A percentile compares a stretch with the other conserved stretches of the same genome.
Evolutionary conservation across 2,329 filamentous ascomycete genomes (phyloP).

Genomic region (Neonectria neomacrospora): DNA sequence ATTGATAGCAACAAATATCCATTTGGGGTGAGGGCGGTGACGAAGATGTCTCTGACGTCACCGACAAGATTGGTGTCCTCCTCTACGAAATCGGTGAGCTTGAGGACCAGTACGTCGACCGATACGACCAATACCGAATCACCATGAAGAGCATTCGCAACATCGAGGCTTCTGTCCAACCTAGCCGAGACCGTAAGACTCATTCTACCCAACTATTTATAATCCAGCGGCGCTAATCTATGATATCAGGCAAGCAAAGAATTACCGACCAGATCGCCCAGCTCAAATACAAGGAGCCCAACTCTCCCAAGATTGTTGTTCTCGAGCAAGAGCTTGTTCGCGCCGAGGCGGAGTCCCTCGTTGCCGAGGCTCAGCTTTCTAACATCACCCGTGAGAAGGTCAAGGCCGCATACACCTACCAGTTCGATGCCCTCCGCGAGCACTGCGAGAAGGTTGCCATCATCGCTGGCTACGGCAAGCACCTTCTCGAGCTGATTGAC

Average conservation of each 20-base stretch:
- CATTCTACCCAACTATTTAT: no score
- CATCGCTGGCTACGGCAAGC: conserved; percentile 97
- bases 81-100: conserved; percentile 99
- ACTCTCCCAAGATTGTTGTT: conserved; percentile 96
- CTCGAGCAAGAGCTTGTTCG: conserved; percentile 98
- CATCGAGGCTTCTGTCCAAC: conserved; percentile 98
- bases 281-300: conserved; percentile 99
- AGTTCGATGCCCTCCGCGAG: conserved; percentile 96
- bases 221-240: conserved; percentile 20
- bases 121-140: conserved; percentile 98
- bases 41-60: conserved; percentile 98
- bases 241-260: conserved; percentile 86
- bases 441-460: conserved; percentile 99
- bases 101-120: conserved; percentile 97
- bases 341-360: conserved; percentile 97
- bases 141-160: conserved; percentile 99
- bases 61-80: conserved; percentile 96
- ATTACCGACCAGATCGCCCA: conserved; percentile 99
- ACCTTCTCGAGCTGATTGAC: conserved; percentile 95
- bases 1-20: conserved; percentile 90
- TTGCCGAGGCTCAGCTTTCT: conserved; percentile 96
- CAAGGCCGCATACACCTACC: conserved; percentile 97
- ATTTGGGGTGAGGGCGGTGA: conserved; percentile 96
- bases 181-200: conserved; percentile 89
- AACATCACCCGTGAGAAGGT: conserved; percentile 99